These are phyloP conservation scores for Fusarium pseudocircinatum DNA, from an alignment of 2,329 filamentous ascomycete genomes.

Conservation along the genomic window DNA sequence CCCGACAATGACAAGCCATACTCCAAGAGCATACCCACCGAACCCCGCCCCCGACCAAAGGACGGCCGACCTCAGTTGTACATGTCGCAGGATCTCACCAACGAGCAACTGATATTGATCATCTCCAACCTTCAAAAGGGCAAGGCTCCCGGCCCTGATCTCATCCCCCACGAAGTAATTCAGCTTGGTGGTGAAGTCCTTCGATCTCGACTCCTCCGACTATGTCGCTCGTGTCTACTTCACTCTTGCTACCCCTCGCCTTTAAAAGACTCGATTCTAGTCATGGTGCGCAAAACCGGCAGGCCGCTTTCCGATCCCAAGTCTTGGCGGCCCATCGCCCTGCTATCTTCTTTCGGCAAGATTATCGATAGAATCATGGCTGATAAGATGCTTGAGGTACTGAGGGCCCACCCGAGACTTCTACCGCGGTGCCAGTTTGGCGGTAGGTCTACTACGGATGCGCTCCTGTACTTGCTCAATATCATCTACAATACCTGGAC, in stretches of 20 bases:
- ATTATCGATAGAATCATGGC: background rate
- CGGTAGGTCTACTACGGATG: background rate
- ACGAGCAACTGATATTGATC: background rate
- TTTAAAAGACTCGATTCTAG: background rate
- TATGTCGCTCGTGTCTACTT: background rate
- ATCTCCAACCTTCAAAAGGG: background rate
- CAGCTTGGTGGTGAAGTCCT: background rate
- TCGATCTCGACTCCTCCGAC: background rate
- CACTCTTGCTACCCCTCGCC: background rate
- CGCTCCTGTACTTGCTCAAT: background rate
- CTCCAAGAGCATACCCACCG: background rate
- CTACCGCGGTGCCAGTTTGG: background rate
- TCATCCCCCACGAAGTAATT: background rate
- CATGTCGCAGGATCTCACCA: background rate
- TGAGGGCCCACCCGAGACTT: background rate
- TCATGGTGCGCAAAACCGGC: background rate
- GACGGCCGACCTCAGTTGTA: too few species aligned
- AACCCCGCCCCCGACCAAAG: background rate
- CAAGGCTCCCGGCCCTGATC: background rate
- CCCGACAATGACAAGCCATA: background rate
- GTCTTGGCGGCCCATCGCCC: background rate
- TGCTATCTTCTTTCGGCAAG: background rate
- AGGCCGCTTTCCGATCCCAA: background rate
- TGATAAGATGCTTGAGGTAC: background rate
- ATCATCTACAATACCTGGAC: background rate